These are phyloP conservation scores for Gossypium stocksii DNA, from an alignment of 345 rosid species.

Conservation along the genomic window DNA sequence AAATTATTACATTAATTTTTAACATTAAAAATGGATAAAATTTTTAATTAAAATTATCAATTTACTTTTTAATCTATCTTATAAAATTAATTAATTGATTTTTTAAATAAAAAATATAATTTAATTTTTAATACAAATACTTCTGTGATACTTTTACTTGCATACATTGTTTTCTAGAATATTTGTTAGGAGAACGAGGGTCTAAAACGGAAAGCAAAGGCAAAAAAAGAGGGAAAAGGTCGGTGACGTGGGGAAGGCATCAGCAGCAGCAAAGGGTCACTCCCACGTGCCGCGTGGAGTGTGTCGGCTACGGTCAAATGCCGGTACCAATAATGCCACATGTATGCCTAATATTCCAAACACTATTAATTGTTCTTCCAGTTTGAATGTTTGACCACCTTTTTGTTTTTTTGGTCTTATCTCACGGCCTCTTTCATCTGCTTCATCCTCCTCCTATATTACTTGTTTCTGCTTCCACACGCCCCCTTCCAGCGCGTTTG, in stretches of 20 bases:
- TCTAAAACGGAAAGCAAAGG: too few species aligned
- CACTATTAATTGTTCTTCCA: background rate
- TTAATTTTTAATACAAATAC: too few species aligned
- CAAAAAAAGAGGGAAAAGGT: background rate
- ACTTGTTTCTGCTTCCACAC: conserved; percentile 10
- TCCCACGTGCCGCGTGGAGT: conserved; percentile 24
- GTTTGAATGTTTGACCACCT: conserved; percentile 47
- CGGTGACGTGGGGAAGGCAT: conserved; percentile 9
- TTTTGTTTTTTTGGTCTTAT: background rate
- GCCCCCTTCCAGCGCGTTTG: conserved; percentile 19
- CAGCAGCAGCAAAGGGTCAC: conserved; percentile 13
- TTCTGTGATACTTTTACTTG: too few species aligned
- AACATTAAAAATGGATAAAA: too few species aligned
- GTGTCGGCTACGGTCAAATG: conserved; percentile 75
- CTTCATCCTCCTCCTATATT: conserved; percentile 1
- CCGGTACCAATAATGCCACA: conserved; percentile 69
- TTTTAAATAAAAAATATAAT: too few species aligned
- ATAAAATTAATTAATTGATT: too few species aligned
- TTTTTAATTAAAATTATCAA: too few species aligned
- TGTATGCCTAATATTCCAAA: conserved; percentile 38
- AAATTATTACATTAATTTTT: too few species aligned
- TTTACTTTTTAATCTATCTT: too few species aligned
- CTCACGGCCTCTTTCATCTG: background rate
- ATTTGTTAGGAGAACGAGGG: background rate
- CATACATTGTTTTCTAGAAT: background rate